Conservation (phyloP, 345 rosid species). For the Arabidopsis arenosa region DNA sequence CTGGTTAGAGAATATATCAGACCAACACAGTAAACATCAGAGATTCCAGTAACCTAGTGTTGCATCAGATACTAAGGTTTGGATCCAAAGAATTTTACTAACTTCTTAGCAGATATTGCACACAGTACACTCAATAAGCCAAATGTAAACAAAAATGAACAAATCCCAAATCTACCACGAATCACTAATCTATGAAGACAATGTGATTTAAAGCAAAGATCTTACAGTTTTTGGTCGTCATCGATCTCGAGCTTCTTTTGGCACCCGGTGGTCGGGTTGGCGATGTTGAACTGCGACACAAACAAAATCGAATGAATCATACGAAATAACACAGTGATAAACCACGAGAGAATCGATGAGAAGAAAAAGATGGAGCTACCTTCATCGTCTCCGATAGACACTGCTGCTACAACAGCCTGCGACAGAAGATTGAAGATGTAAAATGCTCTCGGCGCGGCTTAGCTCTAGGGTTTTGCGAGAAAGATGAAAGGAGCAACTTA, state of each 20-base stretch:
- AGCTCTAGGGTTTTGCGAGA: constrained; percentile 22
- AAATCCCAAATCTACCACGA: background rate
- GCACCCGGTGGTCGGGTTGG: constrained; percentile 62
- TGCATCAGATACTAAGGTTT: background rate
- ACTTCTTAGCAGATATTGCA: background rate
- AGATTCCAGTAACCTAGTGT: background rate
- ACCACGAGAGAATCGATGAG: background rate
- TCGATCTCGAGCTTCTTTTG: constrained; percentile 66
- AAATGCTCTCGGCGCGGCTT: constrained; percentile 32
- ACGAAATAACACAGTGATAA: background rate
- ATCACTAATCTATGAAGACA: background rate
- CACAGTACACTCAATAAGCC: background rate
- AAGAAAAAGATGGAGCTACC: constrained; percentile 27
- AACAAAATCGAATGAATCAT: constrained; percentile 3
- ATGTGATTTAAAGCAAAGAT: background rate
- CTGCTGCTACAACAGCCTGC: constrained; percentile 24
- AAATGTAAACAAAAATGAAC: background rate
- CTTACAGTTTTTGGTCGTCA: constrained; percentile 61
- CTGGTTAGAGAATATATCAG: background rate
- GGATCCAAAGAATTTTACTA: background rate
- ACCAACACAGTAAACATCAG: background rate
- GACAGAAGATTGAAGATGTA: background rate
- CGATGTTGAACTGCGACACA: constrained; percentile 54
- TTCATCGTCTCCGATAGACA: constrained; percentile 39
- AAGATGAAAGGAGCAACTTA: background rate